These are phyloP conservation scores for Aureobasidium sp. DNA, from an alignment of 2,329 filamentous ascomycete species.

Conservation along the genomic window DNA sequence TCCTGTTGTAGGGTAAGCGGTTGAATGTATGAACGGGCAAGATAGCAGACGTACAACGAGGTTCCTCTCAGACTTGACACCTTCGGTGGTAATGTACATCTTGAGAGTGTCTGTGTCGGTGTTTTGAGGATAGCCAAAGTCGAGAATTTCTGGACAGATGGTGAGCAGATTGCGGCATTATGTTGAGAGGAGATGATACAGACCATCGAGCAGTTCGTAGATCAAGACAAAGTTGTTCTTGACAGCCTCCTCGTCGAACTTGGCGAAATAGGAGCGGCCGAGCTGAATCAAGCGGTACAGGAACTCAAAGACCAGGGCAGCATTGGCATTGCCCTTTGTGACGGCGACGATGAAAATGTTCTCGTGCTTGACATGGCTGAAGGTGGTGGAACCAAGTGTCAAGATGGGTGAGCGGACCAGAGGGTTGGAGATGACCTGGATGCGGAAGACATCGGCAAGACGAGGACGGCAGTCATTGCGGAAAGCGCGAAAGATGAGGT, in stretches of 20 bases:
- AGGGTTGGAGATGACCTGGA: constrained; percentile 97
- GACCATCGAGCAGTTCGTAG: constrained; percentile 92
- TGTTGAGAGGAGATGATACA: constrained; percentile 20
- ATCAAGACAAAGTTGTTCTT: constrained; percentile 99
- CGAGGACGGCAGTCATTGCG: constrained; percentile 96
- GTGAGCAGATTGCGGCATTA: background rate
- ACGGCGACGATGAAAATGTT: constrained; percentile 98
- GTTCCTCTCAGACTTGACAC: constrained; percentile 77
- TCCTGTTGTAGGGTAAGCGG: constrained; percentile 38
- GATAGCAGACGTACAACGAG: constrained; percentile 38
- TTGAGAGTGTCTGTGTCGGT: constrained; percentile 98
- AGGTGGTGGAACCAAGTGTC: constrained; percentile 94
- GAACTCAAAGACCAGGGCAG: constrained; percentile 95
- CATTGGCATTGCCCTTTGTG: constrained; percentile 98
- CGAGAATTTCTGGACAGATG: constrained; percentile 70
- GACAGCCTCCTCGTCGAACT: constrained; percentile 98
- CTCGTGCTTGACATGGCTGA: constrained; percentile 98
- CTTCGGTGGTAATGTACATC: constrained; percentile 99
- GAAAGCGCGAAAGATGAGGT: constrained; percentile 98
- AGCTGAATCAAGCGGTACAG: constrained; percentile 85
- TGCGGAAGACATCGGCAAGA: constrained; percentile 97
- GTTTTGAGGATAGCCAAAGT: constrained; percentile 98
- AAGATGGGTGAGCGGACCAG: constrained; percentile 96
- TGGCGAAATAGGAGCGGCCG: constrained; percentile 94
- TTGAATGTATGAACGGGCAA: constrained; percentile 19